phyloP scores from a whole-genome alignment of 345 rosid species.

The Microthlaspi erraticum region DNA sequence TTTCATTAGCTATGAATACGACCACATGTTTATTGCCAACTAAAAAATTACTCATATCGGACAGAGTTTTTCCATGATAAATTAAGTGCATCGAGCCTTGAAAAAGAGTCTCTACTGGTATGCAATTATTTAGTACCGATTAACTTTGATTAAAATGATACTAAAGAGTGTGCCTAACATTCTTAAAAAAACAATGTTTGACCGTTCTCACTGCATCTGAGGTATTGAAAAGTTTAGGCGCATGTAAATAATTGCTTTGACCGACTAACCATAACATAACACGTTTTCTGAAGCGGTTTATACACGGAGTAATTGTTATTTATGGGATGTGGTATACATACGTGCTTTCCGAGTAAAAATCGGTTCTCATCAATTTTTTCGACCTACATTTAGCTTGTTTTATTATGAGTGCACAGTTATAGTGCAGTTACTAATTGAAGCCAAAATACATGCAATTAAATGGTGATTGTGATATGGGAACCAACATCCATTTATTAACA shows the following conservation, averaged over 20 bases:
- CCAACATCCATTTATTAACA: background rate
- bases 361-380: background rate
- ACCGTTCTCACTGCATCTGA: constrained; percentile 8
- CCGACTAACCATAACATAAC: too few relatives aligned
- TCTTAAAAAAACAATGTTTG: constrained; percentile 15
- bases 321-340: constrained; percentile 2
- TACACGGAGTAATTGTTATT: background rate
- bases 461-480: background rate
- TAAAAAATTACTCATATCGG: background rate
- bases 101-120: background rate
- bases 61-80: too few relatives aligned
- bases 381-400: background rate
- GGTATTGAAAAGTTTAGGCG: background rate
- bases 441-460: constrained; percentile 11
- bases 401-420: background rate
- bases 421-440: background rate
- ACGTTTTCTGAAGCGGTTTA: background rate
- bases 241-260: too few relatives aligned
- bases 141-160: background rate
- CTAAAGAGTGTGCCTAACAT: constrained; percentile 7
- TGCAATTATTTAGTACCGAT: background rate
- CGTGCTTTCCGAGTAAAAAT: background rate
- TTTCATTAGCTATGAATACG: background rate
- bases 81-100: background rate
- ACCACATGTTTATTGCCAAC: constrained; percentile 20